Evolutionary conservation across 441 rosid genomes (phyloP).

Genomic region (Jatropha multifida): DNA sequence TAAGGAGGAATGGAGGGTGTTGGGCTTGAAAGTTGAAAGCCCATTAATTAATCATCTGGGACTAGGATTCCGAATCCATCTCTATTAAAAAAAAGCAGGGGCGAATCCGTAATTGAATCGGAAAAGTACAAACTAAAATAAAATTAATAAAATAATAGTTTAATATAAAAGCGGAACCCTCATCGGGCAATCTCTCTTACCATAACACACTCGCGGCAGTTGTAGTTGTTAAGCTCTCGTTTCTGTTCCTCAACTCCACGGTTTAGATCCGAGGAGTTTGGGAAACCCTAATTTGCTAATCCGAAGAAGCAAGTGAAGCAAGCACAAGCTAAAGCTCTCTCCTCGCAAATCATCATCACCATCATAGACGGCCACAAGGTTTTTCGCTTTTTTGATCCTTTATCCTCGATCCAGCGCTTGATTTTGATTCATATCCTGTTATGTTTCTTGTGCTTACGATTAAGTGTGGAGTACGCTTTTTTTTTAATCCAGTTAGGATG

Average conservation of each 20-base stretch:
- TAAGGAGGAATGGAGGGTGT: too few relatives aligned
- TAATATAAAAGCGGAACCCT: not conserved
- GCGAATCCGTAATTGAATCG: not conserved
- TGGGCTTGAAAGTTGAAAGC: not conserved
- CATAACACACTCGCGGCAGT: not conserved
- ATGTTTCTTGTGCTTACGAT: not conserved
- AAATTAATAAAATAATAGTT: not conserved
- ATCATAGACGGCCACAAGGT: slow-evolving; percentile 2
- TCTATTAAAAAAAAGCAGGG: not conserved
- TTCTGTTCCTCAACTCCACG: slow-evolving; percentile 28
- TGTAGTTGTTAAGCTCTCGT: not conserved
- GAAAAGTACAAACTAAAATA: not conserved
- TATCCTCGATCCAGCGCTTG: not conserved
- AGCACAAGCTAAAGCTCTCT: not conserved
- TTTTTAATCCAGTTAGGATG: too few relatives aligned
- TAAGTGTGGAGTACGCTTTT: not conserved
- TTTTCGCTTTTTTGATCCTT: not conserved
- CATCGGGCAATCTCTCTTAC: not conserved
- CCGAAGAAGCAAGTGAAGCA: not conserved
- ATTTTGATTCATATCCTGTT: not conserved
- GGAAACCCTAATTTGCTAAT: slow-evolving; percentile 14
- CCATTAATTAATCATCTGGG: not conserved
- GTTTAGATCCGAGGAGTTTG: slow-evolving; percentile 33
- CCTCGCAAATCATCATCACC: not conserved
- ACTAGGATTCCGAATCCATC: not conserved